A percentile compares a stretch with the other conserved stretches of the same genome.
These are phyloP conservation scores for Salix arbutifolia DNA, from an alignment of 345 rosid genomes.

Conservation along the genomic window DNA sequence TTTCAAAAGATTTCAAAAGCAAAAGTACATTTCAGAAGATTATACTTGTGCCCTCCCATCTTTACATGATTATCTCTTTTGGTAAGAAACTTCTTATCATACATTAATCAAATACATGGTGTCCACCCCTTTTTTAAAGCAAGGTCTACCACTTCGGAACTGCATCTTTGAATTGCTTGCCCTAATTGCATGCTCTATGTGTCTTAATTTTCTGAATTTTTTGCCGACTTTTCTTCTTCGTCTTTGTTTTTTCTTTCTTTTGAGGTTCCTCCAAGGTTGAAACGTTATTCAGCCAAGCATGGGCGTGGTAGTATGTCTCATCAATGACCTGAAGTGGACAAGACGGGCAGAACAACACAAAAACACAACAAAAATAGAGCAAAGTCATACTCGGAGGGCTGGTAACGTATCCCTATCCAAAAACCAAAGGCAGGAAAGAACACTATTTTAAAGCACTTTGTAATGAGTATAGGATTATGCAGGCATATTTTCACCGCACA, in stretches of 20 bases:
- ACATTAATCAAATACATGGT: conserved; percentile 33
- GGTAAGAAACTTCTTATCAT: conserved; percentile 41
- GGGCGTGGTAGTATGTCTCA: no score
- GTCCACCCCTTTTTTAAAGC: conserved; percentile 39
- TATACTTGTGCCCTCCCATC: conserved; percentile 49
- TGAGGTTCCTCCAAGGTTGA: neutral
- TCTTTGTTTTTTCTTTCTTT: neutral
- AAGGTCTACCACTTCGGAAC: conserved; percentile 13
- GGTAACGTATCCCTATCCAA: conserved; percentile 26
- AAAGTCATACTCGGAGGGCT: conserved; percentile 1
- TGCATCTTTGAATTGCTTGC: neutral
- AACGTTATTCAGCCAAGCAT: no score
- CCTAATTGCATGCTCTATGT: neutral
- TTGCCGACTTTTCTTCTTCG: no score
- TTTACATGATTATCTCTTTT: conserved; percentile 39
- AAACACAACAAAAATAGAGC: neutral
- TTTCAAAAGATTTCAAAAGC: conserved; percentile 37
- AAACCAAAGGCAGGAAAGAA: neutral
- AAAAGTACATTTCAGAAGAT: conserved; percentile 37
- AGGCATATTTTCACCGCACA: conserved; percentile 11
- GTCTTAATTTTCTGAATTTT: neutral
- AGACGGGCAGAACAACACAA: neutral
- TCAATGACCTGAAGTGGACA: no score
- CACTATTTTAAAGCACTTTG: neutral
- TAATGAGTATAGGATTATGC: neutral